Conservation (phyloP, 176 grass and related monocot species). For the Triticum urartu region DNA sequence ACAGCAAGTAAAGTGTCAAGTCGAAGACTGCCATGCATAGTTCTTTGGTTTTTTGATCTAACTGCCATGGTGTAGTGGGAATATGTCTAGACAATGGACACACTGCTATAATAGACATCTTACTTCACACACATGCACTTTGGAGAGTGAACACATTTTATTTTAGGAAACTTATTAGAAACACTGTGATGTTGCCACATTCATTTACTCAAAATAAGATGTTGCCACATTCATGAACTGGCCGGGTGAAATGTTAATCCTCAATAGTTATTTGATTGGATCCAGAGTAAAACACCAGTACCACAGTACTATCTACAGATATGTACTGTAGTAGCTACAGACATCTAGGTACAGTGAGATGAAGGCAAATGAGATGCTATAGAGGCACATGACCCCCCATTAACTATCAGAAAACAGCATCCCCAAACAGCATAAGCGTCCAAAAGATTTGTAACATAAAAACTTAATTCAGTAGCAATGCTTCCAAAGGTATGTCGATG, state of each 20-base stretch:
- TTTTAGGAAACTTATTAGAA: not conserved
- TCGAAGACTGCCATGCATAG: not conserved
- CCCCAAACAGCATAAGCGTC: slow-evolving; percentile 12
- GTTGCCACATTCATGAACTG: not conserved
- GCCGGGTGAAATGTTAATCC: not conserved
- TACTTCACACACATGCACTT: not conserved
- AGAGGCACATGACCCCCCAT: not conserved
- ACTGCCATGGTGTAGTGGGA: not conserved
- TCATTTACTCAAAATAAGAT: not conserved
- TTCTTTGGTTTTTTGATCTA: not conserved
- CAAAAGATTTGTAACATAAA: not conserved
- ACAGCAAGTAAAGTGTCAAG: not conserved
- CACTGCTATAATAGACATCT: not conserved
- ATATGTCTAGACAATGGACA: not conserved
- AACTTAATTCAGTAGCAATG: not conserved
- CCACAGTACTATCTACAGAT: not conserved
- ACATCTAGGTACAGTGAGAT: slow-evolving; percentile 5
- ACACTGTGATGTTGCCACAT: not conserved
- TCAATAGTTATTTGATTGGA: not conserved
- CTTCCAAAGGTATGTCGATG: not conserved
- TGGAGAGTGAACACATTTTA: not conserved
- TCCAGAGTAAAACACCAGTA: not conserved
- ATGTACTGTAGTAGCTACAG: slow-evolving; percentile 10
- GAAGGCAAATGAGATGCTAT: slow-evolving; percentile 24
- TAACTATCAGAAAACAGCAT: not conserved